phyloP scores from a whole-genome alignment of 169 alveolate species.

The Besnoitia besnoiti region DNA sequence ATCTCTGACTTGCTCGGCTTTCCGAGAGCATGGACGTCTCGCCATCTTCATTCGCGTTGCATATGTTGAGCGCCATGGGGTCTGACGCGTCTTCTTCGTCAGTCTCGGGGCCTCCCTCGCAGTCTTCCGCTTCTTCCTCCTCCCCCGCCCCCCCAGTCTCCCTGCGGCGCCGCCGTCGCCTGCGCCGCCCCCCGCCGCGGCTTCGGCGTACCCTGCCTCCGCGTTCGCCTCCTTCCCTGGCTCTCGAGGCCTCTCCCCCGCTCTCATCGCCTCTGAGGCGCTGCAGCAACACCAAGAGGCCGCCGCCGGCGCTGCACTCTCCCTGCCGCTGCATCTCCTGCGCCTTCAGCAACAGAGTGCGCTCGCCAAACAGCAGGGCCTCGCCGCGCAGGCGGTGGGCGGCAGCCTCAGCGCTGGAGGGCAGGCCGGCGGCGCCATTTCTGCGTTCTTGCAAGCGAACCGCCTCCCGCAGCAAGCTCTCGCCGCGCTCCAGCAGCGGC shows the following conservation, averaged over 20 bases:
- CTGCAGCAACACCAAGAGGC: slow-evolving; percentile 8
- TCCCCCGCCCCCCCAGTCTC: background rate
- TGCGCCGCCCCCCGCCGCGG: background rate
- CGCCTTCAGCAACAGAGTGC: background rate
- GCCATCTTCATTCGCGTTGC: background rate
- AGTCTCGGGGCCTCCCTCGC: background rate
- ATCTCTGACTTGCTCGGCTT: too few relatives aligned
- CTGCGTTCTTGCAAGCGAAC: background rate
- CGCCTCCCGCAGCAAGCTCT: background rate
- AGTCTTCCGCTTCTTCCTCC: background rate
- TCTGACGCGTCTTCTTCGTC: background rate
- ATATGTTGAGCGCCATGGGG: background rate
- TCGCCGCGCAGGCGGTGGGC: background rate
- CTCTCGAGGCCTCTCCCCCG: background rate
- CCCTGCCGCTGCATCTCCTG: background rate
- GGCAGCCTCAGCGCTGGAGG: background rate
- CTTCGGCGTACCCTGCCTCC: background rate
- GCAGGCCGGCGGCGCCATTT: background rate
- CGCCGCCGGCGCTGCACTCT: background rate
- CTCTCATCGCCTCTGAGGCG: background rate
- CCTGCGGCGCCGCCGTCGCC: background rate
- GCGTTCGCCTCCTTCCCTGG: background rate
- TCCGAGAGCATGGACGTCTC: too few relatives aligned
- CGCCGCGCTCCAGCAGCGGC: background rate
- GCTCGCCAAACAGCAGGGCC: background rate